Evolutionary conservation across 495 filamentous ascomycete genomes (phyloP).

Genomic region (Geoglossum glabrum): DNA sequence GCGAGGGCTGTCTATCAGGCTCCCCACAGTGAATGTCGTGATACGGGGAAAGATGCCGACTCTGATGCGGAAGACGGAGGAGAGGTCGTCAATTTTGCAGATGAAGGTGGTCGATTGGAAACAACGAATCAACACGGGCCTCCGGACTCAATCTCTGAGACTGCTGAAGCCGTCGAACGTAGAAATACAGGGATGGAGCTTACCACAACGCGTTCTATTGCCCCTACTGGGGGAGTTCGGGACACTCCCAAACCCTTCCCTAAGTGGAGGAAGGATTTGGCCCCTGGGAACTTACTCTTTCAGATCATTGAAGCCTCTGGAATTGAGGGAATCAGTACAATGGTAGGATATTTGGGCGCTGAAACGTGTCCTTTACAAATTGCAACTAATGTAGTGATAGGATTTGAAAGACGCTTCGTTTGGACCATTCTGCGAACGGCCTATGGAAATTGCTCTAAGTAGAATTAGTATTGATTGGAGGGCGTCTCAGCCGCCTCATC

Average conservation of each 20-base stretch:
- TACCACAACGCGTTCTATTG: constrained; percentile 1
- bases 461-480: constrained; percentile 39
- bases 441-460: constrained; percentile 33
- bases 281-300: constrained; percentile 32
- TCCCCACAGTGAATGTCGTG: not conserved
- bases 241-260: constrained; percentile 23
- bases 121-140: not conserved
- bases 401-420: constrained; percentile 28
- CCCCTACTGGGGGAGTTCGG: constrained; percentile 17
- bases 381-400: constrained; percentile 13
- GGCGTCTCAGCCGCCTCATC: constrained; percentile 38
- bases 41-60: constrained; percentile 11
- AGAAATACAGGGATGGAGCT: not conserved
- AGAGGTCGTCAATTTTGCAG: constrained; percentile 9
- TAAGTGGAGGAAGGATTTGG: constrained; percentile 33
- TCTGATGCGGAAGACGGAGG: constrained; percentile 10
- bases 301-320: constrained; percentile 31
- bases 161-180: constrained; percentile 12
- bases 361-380: not conserved
- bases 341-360: constrained; percentile 18
- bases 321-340: constrained; percentile 29
- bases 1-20: not conserved
- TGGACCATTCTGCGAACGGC: constrained; percentile 34
- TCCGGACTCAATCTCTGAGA: not conserved
- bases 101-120: constrained; percentile 4